Evolutionary conservation across 2,329 filamentous ascomycete species (phyloP), one percentile per base, ranked within the genome.

Genomic region (Neofusicoccum laricinum): DNA sequence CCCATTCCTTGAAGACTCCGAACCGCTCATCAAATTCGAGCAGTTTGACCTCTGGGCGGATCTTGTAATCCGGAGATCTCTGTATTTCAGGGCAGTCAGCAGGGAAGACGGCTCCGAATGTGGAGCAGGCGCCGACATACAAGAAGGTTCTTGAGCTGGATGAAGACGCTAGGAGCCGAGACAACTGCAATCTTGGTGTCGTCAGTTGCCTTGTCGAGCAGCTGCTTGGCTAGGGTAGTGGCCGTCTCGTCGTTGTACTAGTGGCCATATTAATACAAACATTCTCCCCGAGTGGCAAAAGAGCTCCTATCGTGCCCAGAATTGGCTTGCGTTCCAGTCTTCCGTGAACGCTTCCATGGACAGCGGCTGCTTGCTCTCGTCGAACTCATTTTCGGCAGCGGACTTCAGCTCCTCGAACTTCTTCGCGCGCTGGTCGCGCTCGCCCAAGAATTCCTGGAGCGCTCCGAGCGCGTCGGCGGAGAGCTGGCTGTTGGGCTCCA

Each of bases 311-410:
- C 81, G 43, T 80, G 91, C 88, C 91, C 91, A 95, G 72, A 95
- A 95, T 77, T 94, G 91, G 67, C 86, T 90, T 71, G 89, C 85
- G 72, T 93, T 91, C 91, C 91, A 95, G 75, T 94, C 89, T 76
- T 94, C 91, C 1, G 82, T 82, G 71, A 94, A 95, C 1, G 84
- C 80, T 34, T 90, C 86, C 85, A 94, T 94, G 45, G 78, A 83
- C 38, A 86, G 69, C 7, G 61, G 38, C 34, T 50, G 38, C 12
- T 43, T n/a, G n/a, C 10, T 15, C 19, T 75, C 73, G 11, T 78
- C 75, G 65, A 82, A 81, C 14, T 83, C 80, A 51, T 84, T 79
- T 71, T 90, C 88, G 1, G 87, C 86, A 40, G 82, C 80, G 11
- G 80, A 78, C 76, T 88, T 88, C 61, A 94, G 80, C 67, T 87